phyloP scores from a whole-genome alignment of 1,139 yeast genomes.

The Debaryomycetaceae sp. region DNA sequence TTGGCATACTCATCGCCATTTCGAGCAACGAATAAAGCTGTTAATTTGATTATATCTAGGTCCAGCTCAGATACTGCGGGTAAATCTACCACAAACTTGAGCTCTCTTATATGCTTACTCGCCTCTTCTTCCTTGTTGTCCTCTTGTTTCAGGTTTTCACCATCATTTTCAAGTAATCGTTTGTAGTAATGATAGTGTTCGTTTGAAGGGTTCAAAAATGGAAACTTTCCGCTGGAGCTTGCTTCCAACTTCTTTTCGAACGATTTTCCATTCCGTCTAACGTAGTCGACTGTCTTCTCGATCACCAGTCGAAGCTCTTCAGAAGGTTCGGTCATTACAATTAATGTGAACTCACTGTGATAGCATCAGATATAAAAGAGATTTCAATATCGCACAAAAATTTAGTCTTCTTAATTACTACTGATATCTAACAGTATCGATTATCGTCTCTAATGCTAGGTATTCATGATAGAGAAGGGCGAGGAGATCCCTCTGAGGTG shows the following conservation, averaged over 20 bases:
- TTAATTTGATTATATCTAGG: slow-evolving; percentile 62
- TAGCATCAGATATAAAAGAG: background rate
- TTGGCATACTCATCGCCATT: slow-evolving; percentile 50
- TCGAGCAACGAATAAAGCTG: slow-evolving; percentile 65
- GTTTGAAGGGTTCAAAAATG: slow-evolving; percentile 54
- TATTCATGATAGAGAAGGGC: background rate
- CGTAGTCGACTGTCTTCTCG: slow-evolving; percentile 71
- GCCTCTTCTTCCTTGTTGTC: background rate
- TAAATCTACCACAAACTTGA: slow-evolving; percentile 46
- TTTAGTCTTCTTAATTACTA: background rate
- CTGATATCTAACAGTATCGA: background rate
- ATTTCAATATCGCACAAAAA: background rate
- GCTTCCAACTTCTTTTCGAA: slow-evolving; percentile 61
- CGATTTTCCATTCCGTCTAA: slow-evolving; percentile 60
- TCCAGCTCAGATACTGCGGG: slow-evolving; percentile 64
- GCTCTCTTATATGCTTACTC: slow-evolving; percentile 19
- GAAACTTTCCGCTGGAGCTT: slow-evolving; percentile 55
- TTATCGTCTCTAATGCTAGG: background rate
- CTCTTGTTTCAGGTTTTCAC: background rate
- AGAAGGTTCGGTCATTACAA: slow-evolving; percentile 53
- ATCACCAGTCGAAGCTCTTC: slow-evolving; percentile 54
- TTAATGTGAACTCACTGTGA: background rate
- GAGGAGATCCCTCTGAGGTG: background rate
- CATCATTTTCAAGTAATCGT: slow-evolving; percentile 25
- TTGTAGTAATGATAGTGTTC: slow-evolving; percentile 58